These are phyloP conservation scores for Cladorrhinum samala DNA, from an alignment of 495 filamentous ascomycete genomes.

Conservation along the genomic window DNA sequence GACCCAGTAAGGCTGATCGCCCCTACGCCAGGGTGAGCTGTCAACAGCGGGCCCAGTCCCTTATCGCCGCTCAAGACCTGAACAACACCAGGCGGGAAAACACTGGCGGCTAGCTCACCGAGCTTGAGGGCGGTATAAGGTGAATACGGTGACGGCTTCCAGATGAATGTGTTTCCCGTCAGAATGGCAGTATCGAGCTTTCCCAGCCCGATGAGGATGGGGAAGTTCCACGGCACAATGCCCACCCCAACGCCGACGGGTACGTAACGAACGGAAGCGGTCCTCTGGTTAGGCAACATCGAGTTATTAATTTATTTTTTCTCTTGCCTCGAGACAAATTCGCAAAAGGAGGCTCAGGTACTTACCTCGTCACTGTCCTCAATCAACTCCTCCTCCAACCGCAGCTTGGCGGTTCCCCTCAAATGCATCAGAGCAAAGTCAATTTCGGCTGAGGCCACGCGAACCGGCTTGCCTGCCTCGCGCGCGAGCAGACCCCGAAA, in stretches of 20 bases:
- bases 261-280: slow-evolving; percentile 37
- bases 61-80: slow-evolving; percentile 61
- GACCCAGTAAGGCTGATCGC: slow-evolving; percentile 66
- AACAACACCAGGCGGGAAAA: slow-evolving; percentile 60
- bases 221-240: slow-evolving; percentile 59
- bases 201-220: slow-evolving; percentile 45
- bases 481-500: slow-evolving; percentile 22
- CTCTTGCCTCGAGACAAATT: no score
- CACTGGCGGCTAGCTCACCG: slow-evolving; percentile 51
- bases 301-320: no score
- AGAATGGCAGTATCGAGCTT: slow-evolving; percentile 50
- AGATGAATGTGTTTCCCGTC: slow-evolving; percentile 55
- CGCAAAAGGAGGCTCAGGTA: no score
- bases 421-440: slow-evolving; percentile 1
- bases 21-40: slow-evolving; percentile 50
- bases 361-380: slow-evolving; percentile 27
- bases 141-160: slow-evolving; percentile 57
- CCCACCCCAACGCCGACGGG: slow-evolving; percentile 48
- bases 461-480: slow-evolving; percentile 1
- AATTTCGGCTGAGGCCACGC: neutral
- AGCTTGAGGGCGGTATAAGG: slow-evolving; percentile 61
- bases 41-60: slow-evolving; percentile 53
- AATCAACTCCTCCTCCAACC: slow-evolving; percentile 6
- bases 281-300: no score
- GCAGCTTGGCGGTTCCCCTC: slow-evolving; percentile 1